Conservation (phyloP, 805 yeast species). For the Blastobotrys robertii region DNA sequence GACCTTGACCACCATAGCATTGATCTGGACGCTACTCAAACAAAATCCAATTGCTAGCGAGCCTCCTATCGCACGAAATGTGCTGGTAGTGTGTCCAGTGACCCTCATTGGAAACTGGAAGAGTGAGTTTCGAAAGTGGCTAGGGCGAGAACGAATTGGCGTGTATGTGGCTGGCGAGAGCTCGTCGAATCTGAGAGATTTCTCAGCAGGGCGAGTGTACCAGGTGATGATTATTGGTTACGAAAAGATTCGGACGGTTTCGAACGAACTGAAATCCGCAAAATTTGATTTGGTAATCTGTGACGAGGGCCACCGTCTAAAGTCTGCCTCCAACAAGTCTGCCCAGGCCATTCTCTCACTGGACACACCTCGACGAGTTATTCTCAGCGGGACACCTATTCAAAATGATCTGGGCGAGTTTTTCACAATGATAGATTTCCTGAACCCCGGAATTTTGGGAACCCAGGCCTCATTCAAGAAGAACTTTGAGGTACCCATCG, state of each 20-base stretch:
- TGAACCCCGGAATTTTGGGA: conserved; percentile 79
- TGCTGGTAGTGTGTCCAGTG: conserved; percentile 83
- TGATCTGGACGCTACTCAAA: conserved; percentile 71
- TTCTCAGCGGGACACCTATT: conserved; percentile 85
- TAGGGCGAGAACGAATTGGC: conserved; percentile 53
- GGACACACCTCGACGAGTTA: conserved; percentile 44
- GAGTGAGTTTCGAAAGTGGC: conserved; percentile 82
- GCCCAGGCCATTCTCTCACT: conserved; percentile 51
- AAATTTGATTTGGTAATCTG: conserved; percentile 66
- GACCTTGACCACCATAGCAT: conserved; percentile 74
- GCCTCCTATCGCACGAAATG: conserved; percentile 40
- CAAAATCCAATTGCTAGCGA: conserved; percentile 27
- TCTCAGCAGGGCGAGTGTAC: conserved; percentile 59
- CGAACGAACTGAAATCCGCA: conserved; percentile 26
- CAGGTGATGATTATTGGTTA: conserved; percentile 83
- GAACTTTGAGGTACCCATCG: conserved; percentile 59
- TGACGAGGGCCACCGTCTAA: conserved; percentile 92
- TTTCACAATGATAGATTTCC: conserved; percentile 67
- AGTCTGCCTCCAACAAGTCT: conserved; percentile 63
- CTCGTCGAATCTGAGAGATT: conserved; percentile 46
- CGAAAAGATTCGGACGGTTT: conserved; percentile 59
- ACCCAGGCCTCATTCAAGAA: conserved; percentile 36
- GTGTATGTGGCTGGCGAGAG: conserved; percentile 48
- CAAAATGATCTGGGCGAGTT: conserved; percentile 87
- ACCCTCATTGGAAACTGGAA: conserved; percentile 84